A percentile compares a stretch with the other conserved stretches of the same genome.
Evolutionary conservation across 345 rosid species (phyloP).

Genomic region (Camelina neglecta): DNA sequence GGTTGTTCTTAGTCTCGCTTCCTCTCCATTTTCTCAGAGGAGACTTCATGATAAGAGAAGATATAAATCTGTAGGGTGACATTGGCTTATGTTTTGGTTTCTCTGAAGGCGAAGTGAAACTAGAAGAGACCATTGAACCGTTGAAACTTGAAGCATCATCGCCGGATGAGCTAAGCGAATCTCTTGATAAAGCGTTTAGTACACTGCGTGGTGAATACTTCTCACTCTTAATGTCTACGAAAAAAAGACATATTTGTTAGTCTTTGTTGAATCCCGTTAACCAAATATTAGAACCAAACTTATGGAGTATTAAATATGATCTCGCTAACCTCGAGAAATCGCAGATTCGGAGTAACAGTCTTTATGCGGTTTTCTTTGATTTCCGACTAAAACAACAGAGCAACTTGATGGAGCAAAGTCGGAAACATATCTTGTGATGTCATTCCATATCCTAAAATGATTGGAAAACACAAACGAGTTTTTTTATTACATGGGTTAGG

Average conservation of each 20-base stretch:
- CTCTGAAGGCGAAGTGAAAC: conserved; percentile 46
- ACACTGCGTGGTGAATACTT: conserved; percentile 67
- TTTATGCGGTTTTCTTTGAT: conserved; percentile 39
- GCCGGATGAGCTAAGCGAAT: conserved; percentile 57
- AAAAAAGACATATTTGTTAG: background rate
- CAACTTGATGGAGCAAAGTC: conserved; percentile 67
- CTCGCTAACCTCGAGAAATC: conserved; percentile 49
- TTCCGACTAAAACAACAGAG: conserved; percentile 70
- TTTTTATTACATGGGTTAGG: background rate
- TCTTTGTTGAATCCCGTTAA: background rate
- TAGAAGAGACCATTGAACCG: conserved; percentile 54
- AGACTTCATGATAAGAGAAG: conserved; percentile 58
- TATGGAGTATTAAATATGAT: background rate
- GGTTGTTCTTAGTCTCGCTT: conserved; percentile 37
- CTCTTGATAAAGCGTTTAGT: conserved; percentile 55
- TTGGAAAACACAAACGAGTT: background rate
- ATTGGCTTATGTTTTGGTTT: conserved; percentile 47
- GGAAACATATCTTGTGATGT: conserved; percentile 56
- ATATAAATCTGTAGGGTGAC: conserved; percentile 57
- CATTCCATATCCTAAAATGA: conserved; percentile 48
- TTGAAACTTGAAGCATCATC: conserved; percentile 59
- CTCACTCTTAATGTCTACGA: conserved; percentile 31
- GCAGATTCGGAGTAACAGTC: conserved; percentile 41
- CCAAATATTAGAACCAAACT: conserved; percentile 9
- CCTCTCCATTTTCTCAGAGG: conserved; percentile 58